Evolutionary conservation across 768 basidiomycete species (phyloP).

Genomic region (Hortiboletus campestris): DNA sequence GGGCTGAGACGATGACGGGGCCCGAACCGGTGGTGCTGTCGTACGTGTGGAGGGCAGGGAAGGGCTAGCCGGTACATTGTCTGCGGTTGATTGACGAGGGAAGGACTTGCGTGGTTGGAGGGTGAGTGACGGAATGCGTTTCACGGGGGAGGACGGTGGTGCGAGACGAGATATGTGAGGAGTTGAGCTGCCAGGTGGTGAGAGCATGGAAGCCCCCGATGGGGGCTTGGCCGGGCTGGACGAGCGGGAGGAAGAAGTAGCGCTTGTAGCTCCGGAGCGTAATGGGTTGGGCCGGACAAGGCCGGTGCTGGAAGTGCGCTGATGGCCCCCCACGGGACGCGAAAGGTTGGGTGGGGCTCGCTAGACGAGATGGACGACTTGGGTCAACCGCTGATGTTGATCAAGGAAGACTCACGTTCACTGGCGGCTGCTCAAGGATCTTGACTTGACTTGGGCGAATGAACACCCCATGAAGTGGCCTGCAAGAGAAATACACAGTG

Average conservation of each 20-base stretch:
- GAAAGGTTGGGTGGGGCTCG: conserved; percentile 25
- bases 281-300: conserved; percentile 39
- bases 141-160: conserved; percentile 53
- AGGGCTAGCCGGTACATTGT: conserved; percentile 32
- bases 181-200: conserved; percentile 29
- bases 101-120: conserved; percentile 52
- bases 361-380: conserved; percentile 11
- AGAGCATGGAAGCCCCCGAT: conserved; percentile 24
- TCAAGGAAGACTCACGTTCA: conserved; percentile 22
- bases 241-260: conserved; percentile 56
- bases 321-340: conserved; percentile 48
- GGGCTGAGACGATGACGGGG: conserved; percentile 17
- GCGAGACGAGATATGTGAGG: conserved; percentile 30
- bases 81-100: conserved; percentile 41
- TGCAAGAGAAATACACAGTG: conserved; percentile 78
- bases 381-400: not conserved
- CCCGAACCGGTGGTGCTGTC: conserved; percentile 21
- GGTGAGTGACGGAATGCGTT: conserved; percentile 47
- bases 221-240: conserved; percentile 58
- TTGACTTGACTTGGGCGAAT: conserved; percentile 84
- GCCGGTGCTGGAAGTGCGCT: conserved; percentile 55
- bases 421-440: conserved; percentile 37
- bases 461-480: conserved; percentile 79
- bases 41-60: conserved; percentile 24
- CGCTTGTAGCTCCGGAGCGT: conserved; percentile 38